A percentile compares a stretch with the other conserved stretches of the same genome.
Conservation (phyloP, 192 early-diverging fungal species). For the Linnemannia hyalina region DNA sequence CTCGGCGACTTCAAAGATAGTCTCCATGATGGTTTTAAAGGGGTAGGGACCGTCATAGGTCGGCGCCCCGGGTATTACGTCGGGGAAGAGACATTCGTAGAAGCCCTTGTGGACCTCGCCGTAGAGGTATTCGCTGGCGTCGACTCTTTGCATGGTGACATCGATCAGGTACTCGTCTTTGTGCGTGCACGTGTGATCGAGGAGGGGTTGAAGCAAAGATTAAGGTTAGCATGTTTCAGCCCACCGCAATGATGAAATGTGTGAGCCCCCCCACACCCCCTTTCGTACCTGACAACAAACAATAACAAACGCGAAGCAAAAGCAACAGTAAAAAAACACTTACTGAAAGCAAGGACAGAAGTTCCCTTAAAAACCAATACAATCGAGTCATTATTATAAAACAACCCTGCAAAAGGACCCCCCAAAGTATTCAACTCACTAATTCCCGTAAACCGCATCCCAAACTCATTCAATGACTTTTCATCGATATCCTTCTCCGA, state of each 20-base stretch:
- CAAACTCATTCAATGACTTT: conserved; percentile 30
- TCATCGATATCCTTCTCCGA: conserved; percentile 55
- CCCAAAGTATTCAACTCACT: conserved; percentile 65
- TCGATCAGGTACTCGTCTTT: conserved; percentile 64
- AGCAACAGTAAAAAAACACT: neutral
- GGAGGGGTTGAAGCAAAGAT: neutral
- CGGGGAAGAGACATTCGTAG: conserved; percentile 65
- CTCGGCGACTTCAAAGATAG: conserved; percentile 47
- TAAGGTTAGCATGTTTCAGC: neutral
- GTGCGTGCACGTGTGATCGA: neutral
- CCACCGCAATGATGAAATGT: neutral
- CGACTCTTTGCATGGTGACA: conserved; percentile 58
- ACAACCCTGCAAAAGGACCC: conserved; percentile 65
- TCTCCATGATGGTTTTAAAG: conserved; percentile 56
- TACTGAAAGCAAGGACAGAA: conserved; percentile 54
- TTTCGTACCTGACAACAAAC: neutral
- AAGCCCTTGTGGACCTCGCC: conserved; percentile 70
- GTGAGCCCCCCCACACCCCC: neutral
- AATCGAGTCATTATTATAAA: conserved; percentile 60
- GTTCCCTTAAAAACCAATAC: conserved; percentile 65
- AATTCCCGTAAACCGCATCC: conserved; percentile 58
- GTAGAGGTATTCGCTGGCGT: conserved; percentile 63
- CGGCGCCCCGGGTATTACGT: conserved; percentile 26
- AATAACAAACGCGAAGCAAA: neutral
- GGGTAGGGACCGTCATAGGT: conserved; percentile 51